Conservation (phyloP, 495 filamentous ascomycete species). For the Hypomontagnella monticulosa region DNA sequence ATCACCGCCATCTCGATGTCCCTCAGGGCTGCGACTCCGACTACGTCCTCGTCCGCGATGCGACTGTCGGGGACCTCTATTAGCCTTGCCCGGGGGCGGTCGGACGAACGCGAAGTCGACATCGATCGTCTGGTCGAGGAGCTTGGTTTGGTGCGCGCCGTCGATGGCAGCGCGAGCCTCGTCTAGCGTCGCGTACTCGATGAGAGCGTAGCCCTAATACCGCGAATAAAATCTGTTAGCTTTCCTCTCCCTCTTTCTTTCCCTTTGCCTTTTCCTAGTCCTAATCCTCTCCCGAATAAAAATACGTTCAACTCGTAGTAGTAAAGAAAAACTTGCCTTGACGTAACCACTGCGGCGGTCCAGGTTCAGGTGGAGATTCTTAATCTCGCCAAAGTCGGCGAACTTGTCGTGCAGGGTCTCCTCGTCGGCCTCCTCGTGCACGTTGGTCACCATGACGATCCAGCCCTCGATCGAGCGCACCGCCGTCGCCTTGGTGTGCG, state of each 20-base stretch:
- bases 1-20: slow-evolving; percentile 44
- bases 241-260: background rate
- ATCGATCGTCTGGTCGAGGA: slow-evolving; percentile 90
- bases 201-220: slow-evolving; percentile 85
- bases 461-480: slow-evolving; percentile 99
- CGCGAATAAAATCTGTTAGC: background rate
- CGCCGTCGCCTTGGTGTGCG: slow-evolving; percentile 81
- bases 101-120: slow-evolving; percentile 98
- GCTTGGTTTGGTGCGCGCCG: slow-evolving; percentile 78
- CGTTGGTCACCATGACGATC: slow-evolving; percentile 96
- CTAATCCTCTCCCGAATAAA: no score
- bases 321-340: slow-evolving; percentile 71
- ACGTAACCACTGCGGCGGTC: slow-evolving; percentile 97
- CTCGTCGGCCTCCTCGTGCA: slow-evolving; percentile 97
- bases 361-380: slow-evolving; percentile 94
- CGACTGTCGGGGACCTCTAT: slow-evolving; percentile 61
- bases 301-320: no score
- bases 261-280: background rate
- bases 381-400: slow-evolving; percentile 95
- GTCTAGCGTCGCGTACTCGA: slow-evolving; percentile 89
- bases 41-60: slow-evolving; percentile 59
- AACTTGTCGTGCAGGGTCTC: slow-evolving; percentile 95
- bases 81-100: slow-evolving; percentile 77
- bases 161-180: slow-evolving; percentile 89
- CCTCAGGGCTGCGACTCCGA: slow-evolving; percentile 55